Evolutionary conservation across 768 basidiomycete species (phyloP).

Genomic region (Amyloporia xantha): DNA sequence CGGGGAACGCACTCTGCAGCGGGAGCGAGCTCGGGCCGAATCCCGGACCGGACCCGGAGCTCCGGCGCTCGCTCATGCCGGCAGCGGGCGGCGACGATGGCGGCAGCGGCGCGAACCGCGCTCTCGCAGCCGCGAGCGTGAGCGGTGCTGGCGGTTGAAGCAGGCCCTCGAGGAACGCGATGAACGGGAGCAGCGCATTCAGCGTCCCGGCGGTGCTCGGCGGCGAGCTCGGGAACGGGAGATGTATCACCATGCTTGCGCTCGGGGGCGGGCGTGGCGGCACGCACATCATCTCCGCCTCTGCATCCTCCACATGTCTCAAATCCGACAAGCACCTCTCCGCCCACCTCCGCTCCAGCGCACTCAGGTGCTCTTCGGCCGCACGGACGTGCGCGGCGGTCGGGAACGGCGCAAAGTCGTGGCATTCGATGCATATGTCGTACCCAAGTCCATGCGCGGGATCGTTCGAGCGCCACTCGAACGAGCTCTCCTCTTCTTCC

Average conservation of each 20-base stretch:
- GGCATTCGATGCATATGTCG: conserved; percentile 85
- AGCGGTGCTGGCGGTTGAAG: conserved; percentile 38
- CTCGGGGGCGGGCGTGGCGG: conserved; percentile 64
- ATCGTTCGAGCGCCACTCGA: conserved; percentile 33
- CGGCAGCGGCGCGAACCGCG: conserved; percentile 16
- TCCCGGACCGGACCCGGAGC: conserved; percentile 1
- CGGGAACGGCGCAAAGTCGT: conserved; percentile 74
- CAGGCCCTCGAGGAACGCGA: conserved; percentile 64
- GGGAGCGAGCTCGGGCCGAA: conserved; percentile 20
- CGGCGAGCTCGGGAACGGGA: conserved; percentile 70
- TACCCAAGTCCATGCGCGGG: conserved; percentile 56
- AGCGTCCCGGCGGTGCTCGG: conserved; percentile 46
- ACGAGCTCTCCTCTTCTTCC: conserved; percentile 25
- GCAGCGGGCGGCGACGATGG: background rate
- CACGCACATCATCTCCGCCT: conserved; percentile 21
- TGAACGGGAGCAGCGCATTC: conserved; percentile 52
- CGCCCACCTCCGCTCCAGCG: conserved; percentile 63
- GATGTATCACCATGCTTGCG: conserved; percentile 63
- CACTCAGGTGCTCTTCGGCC: conserved; percentile 67
- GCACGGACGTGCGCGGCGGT: conserved; percentile 56
- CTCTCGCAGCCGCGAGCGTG: conserved; percentile 13
- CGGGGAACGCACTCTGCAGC: conserved; percentile 21
- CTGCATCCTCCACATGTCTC: conserved; percentile 9
- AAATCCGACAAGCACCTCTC: conserved; percentile 31
- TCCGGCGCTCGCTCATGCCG: conserved; percentile 2